A percentile compares a stretch with the other conserved stretches of the same genome.
These are phyloP conservation scores for Cryptosporidium viatorum DNA, from an alignment of 169 alveolate species.

Conservation along the genomic window DNA sequence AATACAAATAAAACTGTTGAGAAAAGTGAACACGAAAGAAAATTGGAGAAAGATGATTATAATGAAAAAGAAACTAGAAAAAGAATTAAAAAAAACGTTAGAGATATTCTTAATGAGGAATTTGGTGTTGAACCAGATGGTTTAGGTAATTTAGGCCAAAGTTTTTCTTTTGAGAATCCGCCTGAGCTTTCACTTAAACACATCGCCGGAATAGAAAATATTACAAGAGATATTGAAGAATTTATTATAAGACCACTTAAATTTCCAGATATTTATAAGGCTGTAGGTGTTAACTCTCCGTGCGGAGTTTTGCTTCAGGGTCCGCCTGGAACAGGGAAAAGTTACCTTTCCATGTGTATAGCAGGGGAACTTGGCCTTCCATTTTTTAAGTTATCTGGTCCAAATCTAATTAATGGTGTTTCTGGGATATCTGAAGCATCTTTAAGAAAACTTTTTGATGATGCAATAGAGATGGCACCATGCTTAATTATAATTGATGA, in stretches of 20 bases:
- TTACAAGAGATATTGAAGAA: conserved; percentile 81
- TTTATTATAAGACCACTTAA: conserved; percentile 77
- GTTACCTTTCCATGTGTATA: conserved; percentile 96
- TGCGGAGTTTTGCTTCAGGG: conserved; percentile 95
- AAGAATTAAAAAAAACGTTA: conserved; percentile 26
- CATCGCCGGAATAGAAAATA: conserved; percentile 83
- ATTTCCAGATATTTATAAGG: conserved; percentile 88
- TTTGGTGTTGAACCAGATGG: conserved; percentile 31
- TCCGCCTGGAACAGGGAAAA: conserved; percentile 98
- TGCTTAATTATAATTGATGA: conserved; percentile 82
- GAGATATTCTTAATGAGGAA: conserved; percentile 59
- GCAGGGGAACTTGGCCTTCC: conserved; percentile 85
- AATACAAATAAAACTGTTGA: not conserved
- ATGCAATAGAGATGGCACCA: conserved; percentile 89
- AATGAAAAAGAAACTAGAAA: conserved; percentile 31
- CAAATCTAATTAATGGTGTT: conserved; percentile 88
- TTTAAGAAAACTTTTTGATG: conserved; percentile 88
- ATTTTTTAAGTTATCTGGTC: conserved; percentile 77
- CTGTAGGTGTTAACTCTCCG: conserved; percentile 91
- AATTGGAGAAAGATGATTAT: not conserved
- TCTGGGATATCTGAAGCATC: conserved; percentile 95
- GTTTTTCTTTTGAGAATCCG: conserved; percentile 56
- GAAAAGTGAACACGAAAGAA: not conserved
- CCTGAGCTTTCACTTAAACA: conserved; percentile 66
- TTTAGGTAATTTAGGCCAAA: not conserved